Percentiles rank a stretch among this genome's conserved stretches.
phyloP scores from a whole-genome alignment of 192 early-diverging fungal species.

The Jimgerdemannia flammicorona region DNA sequence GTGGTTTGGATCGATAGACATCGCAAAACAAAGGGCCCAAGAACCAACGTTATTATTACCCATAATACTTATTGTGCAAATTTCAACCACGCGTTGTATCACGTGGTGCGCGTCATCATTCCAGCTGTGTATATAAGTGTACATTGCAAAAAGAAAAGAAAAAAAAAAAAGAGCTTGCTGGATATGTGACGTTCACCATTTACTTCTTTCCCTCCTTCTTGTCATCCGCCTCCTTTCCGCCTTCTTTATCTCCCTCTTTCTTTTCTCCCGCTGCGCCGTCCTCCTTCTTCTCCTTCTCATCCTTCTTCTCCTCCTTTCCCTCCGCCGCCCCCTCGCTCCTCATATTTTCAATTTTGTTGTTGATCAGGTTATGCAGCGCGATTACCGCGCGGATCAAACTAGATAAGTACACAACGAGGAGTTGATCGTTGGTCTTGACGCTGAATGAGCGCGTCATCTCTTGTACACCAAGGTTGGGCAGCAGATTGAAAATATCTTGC shows the following conservation, averaged over 20 bases:
- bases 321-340: conserved; percentile 54
- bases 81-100: no score
- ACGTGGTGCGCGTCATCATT: no score
- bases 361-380: conserved; percentile 95
- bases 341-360: conserved; percentile 94
- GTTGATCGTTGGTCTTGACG: conserved; percentile 94
- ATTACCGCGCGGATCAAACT: conserved; percentile 91
- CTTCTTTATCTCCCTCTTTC: conserved; percentile 24
- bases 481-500: conserved; percentile 97
- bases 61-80: no score
- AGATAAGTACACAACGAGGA: conserved; percentile 91
- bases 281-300: conserved; percentile 29
- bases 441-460: conserved; percentile 82
- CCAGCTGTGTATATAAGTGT: no score
- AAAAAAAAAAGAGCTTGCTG: no score
- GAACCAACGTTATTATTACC: no score
- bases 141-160: no score
- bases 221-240: conserved; percentile 17
- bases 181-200: neutral
- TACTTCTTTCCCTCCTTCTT: conserved; percentile 6
- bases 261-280: conserved; percentile 16
- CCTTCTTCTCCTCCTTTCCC: conserved; percentile 32
- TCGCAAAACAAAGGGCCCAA: neutral
- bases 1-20: neutral
- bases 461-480: conserved; percentile 85